Percentiles rank a stretch among this genome's conserved stretches.
phyloP scores from a whole-genome alignment of 129 eudicot species.

The Heracleum sosnowskyi region DNA sequence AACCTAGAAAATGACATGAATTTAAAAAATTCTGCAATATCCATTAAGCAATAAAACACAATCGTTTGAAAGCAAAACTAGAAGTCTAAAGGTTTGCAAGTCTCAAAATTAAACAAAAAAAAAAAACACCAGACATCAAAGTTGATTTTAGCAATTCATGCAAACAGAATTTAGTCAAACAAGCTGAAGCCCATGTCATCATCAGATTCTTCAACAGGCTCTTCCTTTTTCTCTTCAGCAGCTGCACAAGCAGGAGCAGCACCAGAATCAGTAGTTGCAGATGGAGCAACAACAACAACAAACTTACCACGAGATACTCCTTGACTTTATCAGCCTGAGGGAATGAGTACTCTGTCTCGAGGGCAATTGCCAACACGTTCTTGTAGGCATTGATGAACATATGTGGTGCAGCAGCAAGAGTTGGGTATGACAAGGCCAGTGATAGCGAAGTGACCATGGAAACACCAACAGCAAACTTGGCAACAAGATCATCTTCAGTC shows the following conservation, averaged over 20 bases:
- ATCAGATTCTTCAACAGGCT: slow-evolving; percentile 48
- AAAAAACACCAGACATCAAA: no score
- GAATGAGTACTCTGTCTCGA: no score
- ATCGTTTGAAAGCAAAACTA: no score
- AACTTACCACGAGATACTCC: slow-evolving; percentile 33
- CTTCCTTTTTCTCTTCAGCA: slow-evolving; percentile 39
- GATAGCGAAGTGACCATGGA: slow-evolving; percentile 25
- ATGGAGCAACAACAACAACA: slow-evolving; percentile 41
- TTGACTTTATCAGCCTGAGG: no score
- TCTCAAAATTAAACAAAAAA: no score
- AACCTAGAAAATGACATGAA: no score
- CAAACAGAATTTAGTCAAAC: slow-evolving; percentile 56
- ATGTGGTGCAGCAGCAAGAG: slow-evolving; percentile 41
- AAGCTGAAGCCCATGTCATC: slow-evolving; percentile 54
- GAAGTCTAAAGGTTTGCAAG: no score
- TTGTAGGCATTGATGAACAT: slow-evolving; percentile 39
- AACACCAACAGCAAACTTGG: slow-evolving; percentile 27
- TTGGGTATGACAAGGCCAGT: slow-evolving; percentile 26
- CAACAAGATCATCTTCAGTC: no score
- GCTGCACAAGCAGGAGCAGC: slow-evolving; percentile 33
- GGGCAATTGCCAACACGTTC: slow-evolving; percentile 31
- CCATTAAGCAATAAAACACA: no score
- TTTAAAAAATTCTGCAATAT: no score
- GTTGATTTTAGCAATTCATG: no score
- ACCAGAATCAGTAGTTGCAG: slow-evolving; percentile 16